phyloP scores from a whole-genome alignment of 169 alveolate species.

The Eimeria acervulina region DNA sequence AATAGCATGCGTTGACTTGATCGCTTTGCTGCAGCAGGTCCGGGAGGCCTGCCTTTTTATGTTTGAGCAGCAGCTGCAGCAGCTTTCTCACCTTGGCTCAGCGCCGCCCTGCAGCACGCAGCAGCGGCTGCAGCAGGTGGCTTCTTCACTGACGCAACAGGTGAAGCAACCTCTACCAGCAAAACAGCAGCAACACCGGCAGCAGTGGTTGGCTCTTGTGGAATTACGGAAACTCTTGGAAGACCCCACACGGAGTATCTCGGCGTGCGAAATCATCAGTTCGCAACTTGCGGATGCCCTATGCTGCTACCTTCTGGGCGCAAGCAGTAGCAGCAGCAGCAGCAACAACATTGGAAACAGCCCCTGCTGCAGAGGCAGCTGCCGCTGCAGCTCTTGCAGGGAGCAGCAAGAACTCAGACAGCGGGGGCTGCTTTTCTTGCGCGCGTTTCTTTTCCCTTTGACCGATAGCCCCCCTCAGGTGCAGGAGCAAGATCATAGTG shows the following conservation, averaged over 20 bases:
- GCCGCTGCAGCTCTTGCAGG: not conserved
- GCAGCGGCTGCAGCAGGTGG: slow-evolving; percentile 61
- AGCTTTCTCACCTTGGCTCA: not conserved
- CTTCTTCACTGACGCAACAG: not conserved
- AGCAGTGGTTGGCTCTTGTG: slow-evolving; percentile 69
- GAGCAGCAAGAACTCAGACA: slow-evolving; percentile 14
- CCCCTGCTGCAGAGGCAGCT: not conserved
- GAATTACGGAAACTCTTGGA: slow-evolving; percentile 66
- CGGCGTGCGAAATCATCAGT: slow-evolving; percentile 74
- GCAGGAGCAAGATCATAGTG: not conserved
- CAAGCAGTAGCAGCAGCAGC: slow-evolving; percentile 5
- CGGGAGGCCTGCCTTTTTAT: slow-evolving; percentile 16
- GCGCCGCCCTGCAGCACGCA: slow-evolving; percentile 36
- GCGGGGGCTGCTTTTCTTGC: slow-evolving; percentile 70
- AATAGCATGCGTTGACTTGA: not conserved
- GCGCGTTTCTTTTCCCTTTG: slow-evolving; percentile 48
- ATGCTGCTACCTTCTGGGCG: slow-evolving; percentile 39
- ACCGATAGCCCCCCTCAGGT: slow-evolving; percentile 10
- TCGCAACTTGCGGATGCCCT: slow-evolving; percentile 73
- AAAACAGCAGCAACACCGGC: not conserved
- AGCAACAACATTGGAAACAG: not conserved
- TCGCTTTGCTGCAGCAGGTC: slow-evolving; percentile 9
- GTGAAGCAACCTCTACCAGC: slow-evolving; percentile 1
- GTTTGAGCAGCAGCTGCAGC: slow-evolving; percentile 44
- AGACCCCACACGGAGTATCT: slow-evolving; percentile 20